These are phyloP conservation scores for Endotrypanum monterogeii DNA, from an alignment of 208 protist genomes.

Conservation along the genomic window DNA sequence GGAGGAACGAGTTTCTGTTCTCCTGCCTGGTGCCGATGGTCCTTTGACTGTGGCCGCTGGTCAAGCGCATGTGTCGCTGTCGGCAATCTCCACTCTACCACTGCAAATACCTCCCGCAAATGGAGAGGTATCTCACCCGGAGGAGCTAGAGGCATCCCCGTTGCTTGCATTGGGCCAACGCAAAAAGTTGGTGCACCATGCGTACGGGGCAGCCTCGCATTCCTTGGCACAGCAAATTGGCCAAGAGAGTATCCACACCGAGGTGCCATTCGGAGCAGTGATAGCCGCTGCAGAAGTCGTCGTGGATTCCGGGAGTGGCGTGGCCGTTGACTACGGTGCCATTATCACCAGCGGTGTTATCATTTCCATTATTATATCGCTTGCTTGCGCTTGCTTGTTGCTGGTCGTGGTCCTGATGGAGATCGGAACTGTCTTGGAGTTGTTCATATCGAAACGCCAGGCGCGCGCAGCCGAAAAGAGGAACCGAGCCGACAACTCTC, in stretches of 20 bases:
- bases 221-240: not conserved
- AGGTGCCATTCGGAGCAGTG: not conserved
- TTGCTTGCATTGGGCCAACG: not conserved
- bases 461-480: not conserved
- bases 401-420: conserved; percentile 35
- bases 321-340: conserved; percentile 5
- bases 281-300: not conserved
- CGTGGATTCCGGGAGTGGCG: not conserved
- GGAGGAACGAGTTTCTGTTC: conserved; percentile 1
- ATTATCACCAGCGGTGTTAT: conserved; percentile 37
- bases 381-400: conserved; percentile 33
- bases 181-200: not conserved
- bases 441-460: conserved; percentile 15
- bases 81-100: not conserved
- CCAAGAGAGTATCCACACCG: not conserved
- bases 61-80: not conserved
- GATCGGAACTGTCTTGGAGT: conserved; percentile 9
- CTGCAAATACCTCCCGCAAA: not conserved
- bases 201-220: not conserved
- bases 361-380: conserved; percentile 26
- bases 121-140: not conserved
- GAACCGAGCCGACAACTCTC: conserved; percentile 3
- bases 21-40: not conserved
- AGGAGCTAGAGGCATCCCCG: not conserved
- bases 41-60: not conserved